A percentile compares a stretch with the other conserved stretches of the same genome.
phyloP scores from a whole-genome alignment of 352 stramenopile genomes.

The Blastocystis sp. region DNA sequence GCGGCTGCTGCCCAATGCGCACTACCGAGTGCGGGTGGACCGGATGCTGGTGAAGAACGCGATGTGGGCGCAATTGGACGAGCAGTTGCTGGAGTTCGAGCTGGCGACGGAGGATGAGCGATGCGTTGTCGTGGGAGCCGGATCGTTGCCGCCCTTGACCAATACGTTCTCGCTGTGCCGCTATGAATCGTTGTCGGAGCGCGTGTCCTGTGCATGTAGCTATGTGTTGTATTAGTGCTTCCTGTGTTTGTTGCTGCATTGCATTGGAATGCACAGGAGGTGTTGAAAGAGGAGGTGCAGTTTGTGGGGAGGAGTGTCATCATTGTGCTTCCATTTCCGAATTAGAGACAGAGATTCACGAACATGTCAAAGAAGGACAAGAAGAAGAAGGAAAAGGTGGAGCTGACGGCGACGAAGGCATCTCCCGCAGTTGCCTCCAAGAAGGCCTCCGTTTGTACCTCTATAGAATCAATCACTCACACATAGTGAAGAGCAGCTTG shows the following conservation, averaged over 20 bases:
- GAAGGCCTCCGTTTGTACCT: not conserved
- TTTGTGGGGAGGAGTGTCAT: too few species aligned
- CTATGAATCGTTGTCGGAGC: not conserved
- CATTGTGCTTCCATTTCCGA: too few species aligned
- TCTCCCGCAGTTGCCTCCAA: not conserved
- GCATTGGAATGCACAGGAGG: too few species aligned
- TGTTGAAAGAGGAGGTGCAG: too few species aligned
- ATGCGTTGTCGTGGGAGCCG: too few species aligned
- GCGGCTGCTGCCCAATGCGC: not conserved
- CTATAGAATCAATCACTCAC: not conserved
- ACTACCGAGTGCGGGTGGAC: too few species aligned
- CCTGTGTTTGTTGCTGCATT: not conserved
- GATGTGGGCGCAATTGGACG: too few species aligned
- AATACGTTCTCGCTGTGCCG: not conserved
- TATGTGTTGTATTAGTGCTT: slow-evolving; percentile 1
- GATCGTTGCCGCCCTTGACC: too few species aligned
- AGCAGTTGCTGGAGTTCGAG: too few species aligned
- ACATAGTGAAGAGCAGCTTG: slow-evolving; percentile 3
- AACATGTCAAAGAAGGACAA: slow-evolving; percentile 46
- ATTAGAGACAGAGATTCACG: not conserved
- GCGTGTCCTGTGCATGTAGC: slow-evolving; percentile 35
- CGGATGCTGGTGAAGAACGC: too few species aligned
- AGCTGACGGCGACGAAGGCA: not conserved
- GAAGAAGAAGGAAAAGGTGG: slow-evolving; percentile 45
- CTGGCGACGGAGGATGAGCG: too few species aligned